Evolutionary conservation across 371 early-diverging fungal species (phyloP).

Genomic region (Apophysomyces elegans): DNA sequence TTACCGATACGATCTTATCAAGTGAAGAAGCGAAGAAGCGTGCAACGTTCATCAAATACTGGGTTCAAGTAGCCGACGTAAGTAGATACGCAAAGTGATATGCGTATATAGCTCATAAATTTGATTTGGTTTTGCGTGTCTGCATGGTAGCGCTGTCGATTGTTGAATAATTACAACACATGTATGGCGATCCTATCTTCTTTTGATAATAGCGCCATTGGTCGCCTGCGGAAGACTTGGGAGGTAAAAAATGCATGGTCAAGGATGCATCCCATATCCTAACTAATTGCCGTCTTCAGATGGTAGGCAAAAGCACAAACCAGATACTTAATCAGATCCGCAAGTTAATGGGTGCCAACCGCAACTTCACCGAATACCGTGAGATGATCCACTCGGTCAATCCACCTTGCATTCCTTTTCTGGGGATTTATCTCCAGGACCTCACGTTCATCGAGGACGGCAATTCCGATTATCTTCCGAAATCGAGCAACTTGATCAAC

Average conservation of each 20-base stretch:
- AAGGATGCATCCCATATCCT: background rate
- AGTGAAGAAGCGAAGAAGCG: conserved; percentile 83
- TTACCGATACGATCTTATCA: conserved; percentile 74
- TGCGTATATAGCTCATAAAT: background rate
- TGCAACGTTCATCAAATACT: conserved; percentile 78
- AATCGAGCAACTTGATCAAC: conserved; percentile 77
- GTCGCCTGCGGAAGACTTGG: conserved; percentile 92
- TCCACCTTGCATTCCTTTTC: conserved; percentile 93
- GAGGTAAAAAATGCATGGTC: conserved; percentile 38
- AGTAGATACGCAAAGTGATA: conserved; percentile 7
- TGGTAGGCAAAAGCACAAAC: conserved; percentile 61
- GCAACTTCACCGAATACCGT: conserved; percentile 88
- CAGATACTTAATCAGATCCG: conserved; percentile 55
- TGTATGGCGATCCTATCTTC: conserved; percentile 90
- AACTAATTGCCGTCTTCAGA: conserved; percentile 13
- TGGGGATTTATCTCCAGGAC: conserved; percentile 90
- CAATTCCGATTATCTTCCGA: conserved; percentile 76
- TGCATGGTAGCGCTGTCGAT: conserved; percentile 57
- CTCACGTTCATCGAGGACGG: conserved; percentile 95
- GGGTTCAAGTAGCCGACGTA: conserved; percentile 83
- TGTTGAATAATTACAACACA: conserved; percentile 91
- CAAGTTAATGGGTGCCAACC: conserved; percentile 77
- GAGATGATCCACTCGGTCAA: conserved; percentile 82
- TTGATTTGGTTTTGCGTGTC: background rate
- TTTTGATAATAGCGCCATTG: conserved; percentile 87